Evolutionary conservation across 2,329 filamentous ascomycete genomes (phyloP), one percentile per base, ranked within the genome.

Genomic region (Colletotrichum sp.): DNA sequence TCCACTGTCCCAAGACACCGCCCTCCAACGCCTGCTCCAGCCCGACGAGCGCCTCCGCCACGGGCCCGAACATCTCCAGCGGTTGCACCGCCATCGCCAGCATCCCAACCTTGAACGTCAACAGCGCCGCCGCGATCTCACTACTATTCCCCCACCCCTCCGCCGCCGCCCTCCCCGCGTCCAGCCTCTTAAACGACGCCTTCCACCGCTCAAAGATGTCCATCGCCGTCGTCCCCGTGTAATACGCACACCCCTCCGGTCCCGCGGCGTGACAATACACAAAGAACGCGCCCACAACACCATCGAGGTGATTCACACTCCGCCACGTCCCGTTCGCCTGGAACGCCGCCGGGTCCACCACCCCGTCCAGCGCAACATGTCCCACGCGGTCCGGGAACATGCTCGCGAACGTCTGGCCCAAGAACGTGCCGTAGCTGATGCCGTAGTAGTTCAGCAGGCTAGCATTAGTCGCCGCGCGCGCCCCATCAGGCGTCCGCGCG

Each of bases 351-450:
- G 83, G 80, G 71, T 87, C 86, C 4, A 87, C 85, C 6, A 89
- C 86, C 6, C 87, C 88, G 77, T 90, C 88, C 1, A 90, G 79
- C 8, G 85, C 80, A 52, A 86, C 78, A n/a, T 82, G 79, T 0
- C 81, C 81, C 12, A 87, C 81, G 3, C 83, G 77, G 21, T 83
- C 80, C 8, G 85, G 86, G 71, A 84, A 86, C 82, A 87, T 83
- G 1, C 84, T 82, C 18, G 85, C 84, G 67, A 85, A 87, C 1
- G 85, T 85, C 67, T 83, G 80, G 3, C 86, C 85, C 0, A 86
- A 81, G 34, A 86, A 83, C 0, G 88, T 87, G 1, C 89, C 89
- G 68, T 90, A 90, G 8, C 85, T 87, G 71, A 89, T 84, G 6
- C 88, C 88, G 80, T 83, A 85, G 78, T 87, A 88, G 26, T 87